Evolutionary conservation across 257 asterid species (phyloP), one percentile per base, ranked within the genome.

Genomic region (Primulina tabacum): DNA sequence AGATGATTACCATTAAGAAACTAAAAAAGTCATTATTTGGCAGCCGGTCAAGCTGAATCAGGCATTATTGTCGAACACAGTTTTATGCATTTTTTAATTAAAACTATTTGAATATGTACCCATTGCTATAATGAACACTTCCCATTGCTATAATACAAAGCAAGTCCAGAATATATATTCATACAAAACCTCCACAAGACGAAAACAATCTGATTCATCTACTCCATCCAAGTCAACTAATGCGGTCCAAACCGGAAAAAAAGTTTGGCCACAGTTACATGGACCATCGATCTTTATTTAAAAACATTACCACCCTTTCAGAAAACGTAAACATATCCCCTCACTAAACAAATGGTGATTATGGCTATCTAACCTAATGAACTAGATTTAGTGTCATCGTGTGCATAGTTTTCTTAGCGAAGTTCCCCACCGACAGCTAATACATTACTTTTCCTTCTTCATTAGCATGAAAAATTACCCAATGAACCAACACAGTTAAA

Each of bases 221-320:
- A 68, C 35, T 24, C 12, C 34, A 62, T 16, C 40, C 71, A 71
- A 60, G 64, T 20, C 60, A 50, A 30, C 40, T 52, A 47, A 50
- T 28, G 26, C 14, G 69, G 58, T 30, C 66, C 53, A 71, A 68
- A 57, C 8, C 26, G 53, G 21, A 35, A 26, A 53, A 29, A 18
- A 6, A 32, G 6, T 0, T 0, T 29, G 67, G 38, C 47, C 60
- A 26, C 29, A 28, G 40, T 17, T 30, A 17, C 56, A 60, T 63
- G 4, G 14, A 37, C 33, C 26, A 12, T 62, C 21, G n/a, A 64
- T 29, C 61, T 35, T 12, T 26, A 28, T 5, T 55, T 37, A n/a
- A 40, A 28, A 47, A 56, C 10, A 53, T 56, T 68, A 53, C 20
- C 14, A 43, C 17, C 47, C 59, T 55, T 24, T 29, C 21, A 21